These are phyloP conservation scores for Backusella tarrabulga DNA, from an alignment of 192 early-diverging fungal species.

Conservation along the genomic window DNA sequence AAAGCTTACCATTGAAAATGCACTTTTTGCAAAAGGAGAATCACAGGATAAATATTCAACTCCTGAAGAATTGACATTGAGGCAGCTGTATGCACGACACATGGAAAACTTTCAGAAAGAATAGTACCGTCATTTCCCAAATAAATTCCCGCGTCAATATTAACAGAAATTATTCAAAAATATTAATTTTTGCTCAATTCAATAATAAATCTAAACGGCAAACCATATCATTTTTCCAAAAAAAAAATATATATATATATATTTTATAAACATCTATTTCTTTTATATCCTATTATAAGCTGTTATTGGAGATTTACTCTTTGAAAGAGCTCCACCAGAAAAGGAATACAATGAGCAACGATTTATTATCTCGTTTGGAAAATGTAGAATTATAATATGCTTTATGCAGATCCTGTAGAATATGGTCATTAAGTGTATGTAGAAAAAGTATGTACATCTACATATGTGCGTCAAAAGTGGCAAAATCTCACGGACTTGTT, in stretches of 20 bases:
- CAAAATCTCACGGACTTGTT: too few relatives aligned
- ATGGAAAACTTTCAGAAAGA: neutral
- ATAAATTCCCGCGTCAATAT: neutral
- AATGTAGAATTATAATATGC: too few relatives aligned
- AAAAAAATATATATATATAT: too few relatives aligned
- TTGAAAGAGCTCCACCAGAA: too few relatives aligned
- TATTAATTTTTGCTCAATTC: neutral
- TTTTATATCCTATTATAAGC: neutral
- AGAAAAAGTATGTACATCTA: neutral
- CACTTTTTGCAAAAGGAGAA: neutral
- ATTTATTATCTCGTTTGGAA: neutral
- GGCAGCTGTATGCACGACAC: neutral
- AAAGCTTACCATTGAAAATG: neutral
- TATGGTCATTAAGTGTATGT: neutral
- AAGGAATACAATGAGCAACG: neutral
- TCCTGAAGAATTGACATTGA: neutral
- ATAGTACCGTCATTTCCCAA: neutral
- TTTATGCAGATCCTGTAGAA: too few relatives aligned
- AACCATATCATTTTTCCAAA: too few relatives aligned
- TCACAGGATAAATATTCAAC: neutral
- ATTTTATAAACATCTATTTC: neutral
- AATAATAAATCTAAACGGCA: neutral
- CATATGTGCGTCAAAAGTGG: neutral
- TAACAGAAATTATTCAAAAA: neutral
- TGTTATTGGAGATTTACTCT: too few relatives aligned